Evolutionary conservation across 768 basidiomycete genomes (phyloP).

Genomic region (Tulasnella sp.): DNA sequence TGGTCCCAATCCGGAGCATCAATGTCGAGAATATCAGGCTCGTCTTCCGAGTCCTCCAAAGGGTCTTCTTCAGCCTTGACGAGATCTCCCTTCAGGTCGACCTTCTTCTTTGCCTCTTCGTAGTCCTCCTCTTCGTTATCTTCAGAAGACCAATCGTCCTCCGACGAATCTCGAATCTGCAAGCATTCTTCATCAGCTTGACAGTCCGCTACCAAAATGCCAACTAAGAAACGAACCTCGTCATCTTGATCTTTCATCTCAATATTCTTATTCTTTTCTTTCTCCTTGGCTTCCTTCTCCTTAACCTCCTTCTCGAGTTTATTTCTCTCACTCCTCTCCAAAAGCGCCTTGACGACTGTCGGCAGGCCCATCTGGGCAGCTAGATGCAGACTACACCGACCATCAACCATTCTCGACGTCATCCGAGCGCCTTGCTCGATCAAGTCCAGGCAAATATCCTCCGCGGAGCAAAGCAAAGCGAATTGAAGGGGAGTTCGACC

Average conservation of each 20-base stretch:
- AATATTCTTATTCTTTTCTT: neutral
- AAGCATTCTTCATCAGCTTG: neutral
- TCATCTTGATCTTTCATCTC: neutral
- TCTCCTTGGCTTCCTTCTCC: constrained; percentile 17
- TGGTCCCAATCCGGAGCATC: constrained; percentile 53
- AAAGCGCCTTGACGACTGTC: constrained; percentile 41
- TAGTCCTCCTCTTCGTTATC: constrained; percentile 18
- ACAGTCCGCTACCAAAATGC: too few species aligned
- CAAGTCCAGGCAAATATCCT: constrained; percentile 43
- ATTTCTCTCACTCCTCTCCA: constrained; percentile 41
- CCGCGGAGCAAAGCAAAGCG: constrained; percentile 42
- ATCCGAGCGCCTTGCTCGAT: constrained; percentile 51
- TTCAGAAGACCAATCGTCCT: constrained; percentile 11
- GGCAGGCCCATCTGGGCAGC: constrained; percentile 37
- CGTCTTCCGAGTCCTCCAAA: constrained; percentile 41
- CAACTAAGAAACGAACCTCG: constrained; percentile 15
- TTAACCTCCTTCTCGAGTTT: constrained; percentile 27
- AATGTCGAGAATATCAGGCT: constrained; percentile 49
- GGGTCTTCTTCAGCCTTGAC: constrained; percentile 23
- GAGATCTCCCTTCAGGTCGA: constrained; percentile 12
- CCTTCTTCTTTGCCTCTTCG: constrained; percentile 37
- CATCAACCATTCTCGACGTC: constrained; percentile 50
- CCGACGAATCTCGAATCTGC: constrained; percentile 23
- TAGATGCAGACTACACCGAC: constrained; percentile 48
- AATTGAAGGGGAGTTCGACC: constrained; percentile 53